A percentile compares a stretch with the other conserved stretches of the same genome.
phyloP scores from a whole-genome alignment of 2,329 filamentous ascomycete genomes.

The Decorospora gaudefroyi region DNA sequence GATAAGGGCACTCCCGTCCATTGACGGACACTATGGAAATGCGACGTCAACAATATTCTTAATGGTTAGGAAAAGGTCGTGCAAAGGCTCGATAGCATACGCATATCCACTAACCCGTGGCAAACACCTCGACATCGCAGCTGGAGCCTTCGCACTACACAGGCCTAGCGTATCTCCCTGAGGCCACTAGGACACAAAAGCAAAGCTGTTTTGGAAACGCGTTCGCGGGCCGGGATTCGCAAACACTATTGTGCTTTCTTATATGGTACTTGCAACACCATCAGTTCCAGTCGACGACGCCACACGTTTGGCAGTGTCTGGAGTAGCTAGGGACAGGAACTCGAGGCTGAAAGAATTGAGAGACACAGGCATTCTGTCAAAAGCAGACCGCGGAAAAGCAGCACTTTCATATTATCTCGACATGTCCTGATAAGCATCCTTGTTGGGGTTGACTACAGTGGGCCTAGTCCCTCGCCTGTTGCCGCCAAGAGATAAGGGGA shows the following conservation, averaged over 20 bases:
- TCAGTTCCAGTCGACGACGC: slow-evolving; percentile 8
- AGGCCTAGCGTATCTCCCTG: neutral
- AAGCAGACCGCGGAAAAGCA: slow-evolving; percentile 41
- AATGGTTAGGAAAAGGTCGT: no score
- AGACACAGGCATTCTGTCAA: slow-evolving; percentile 33
- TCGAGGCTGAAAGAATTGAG: slow-evolving; percentile 7
- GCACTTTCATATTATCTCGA: slow-evolving; percentile 32
- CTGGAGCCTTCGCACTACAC: neutral
- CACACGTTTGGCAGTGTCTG: slow-evolving; percentile 8
- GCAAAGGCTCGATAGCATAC: no score
- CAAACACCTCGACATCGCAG: neutral
- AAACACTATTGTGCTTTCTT: neutral
- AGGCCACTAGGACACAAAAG: slow-evolving; percentile 11
- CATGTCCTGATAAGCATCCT: slow-evolving; percentile 37
- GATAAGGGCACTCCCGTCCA: slow-evolving; percentile 35
- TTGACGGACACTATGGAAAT: no score
- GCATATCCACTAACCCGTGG: slow-evolving; percentile 7
- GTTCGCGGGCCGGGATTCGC: neutral
- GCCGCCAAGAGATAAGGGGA: slow-evolving; percentile 46
- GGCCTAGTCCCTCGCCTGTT: slow-evolving; percentile 28
- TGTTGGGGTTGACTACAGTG: slow-evolving; percentile 21
- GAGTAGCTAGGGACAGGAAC: slow-evolving; percentile 5
- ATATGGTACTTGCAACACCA: neutral
- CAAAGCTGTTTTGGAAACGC: neutral
- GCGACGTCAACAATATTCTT: no score